Evolutionary conservation across 768 basidiomycete genomes (phyloP).

Genomic region (Agrocybe praecox): DNA sequence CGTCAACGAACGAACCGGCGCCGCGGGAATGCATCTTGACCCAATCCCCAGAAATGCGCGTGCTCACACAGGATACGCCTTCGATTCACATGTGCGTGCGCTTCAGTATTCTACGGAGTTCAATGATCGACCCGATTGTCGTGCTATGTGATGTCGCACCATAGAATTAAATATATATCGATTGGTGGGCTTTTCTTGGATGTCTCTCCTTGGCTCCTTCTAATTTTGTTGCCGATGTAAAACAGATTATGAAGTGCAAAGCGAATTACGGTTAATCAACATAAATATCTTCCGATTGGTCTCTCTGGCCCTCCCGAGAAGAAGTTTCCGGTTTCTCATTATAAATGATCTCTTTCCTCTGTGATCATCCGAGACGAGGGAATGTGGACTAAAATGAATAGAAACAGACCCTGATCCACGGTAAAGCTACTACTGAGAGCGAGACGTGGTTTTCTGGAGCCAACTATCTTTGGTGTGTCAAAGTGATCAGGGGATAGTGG

Average conservation of each 20-base stretch:
- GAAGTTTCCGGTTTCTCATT: neutral
- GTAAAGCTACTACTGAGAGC: neutral
- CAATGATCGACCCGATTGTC: no score
- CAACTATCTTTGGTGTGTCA: neutral
- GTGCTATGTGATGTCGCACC: no score
- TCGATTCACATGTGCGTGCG: no score
- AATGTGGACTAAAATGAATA: neutral
- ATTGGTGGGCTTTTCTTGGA: neutral
- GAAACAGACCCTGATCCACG: slow-evolving; percentile 2
- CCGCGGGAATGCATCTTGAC: no score
- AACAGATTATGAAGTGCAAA: neutral
- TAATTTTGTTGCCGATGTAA: neutral
- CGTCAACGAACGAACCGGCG: no score
- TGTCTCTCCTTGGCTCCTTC: neutral
- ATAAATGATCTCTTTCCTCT: neutral
- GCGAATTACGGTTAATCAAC: neutral
- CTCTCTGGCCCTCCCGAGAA: neutral
- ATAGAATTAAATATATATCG: no score
- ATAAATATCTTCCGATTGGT: slow-evolving; percentile 1
- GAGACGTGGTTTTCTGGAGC: neutral
- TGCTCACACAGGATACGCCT: no score
- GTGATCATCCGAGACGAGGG: neutral
- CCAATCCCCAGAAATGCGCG: no score
- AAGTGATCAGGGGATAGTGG: neutral
- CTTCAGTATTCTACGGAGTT: no score